These are phyloP conservation scores for Stagonosporopsis cucurbitacearum DNA, from an alignment of 2,329 filamentous ascomycete species.

Conservation along the genomic window DNA sequence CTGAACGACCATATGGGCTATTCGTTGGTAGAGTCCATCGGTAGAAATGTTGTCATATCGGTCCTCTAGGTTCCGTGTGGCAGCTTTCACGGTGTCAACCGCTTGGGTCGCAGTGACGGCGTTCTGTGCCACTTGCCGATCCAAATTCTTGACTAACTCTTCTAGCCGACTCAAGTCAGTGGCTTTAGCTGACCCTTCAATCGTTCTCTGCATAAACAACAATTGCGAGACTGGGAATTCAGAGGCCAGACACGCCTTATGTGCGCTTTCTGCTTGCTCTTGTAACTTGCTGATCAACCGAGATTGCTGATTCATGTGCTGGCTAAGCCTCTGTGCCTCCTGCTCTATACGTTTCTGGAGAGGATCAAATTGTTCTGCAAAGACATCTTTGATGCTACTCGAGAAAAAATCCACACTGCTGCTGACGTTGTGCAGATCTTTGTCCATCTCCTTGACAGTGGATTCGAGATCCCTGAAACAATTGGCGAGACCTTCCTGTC, in stretches of 20 bases:
- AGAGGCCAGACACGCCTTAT: neutral
- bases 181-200: neutral
- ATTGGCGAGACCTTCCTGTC: neutral
- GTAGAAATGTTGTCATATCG: conserved; percentile 40
- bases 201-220: neutral
- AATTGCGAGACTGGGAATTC: neutral
- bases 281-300: neutral
- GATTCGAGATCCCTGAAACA: neutral
- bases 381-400: neutral
- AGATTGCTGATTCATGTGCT: neutral
- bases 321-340: neutral
- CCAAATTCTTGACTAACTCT: neutral
- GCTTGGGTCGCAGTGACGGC: neutral
- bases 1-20: conserved; percentile 32
- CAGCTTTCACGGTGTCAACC: conserved; percentile 10
- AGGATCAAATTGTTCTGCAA: conserved; percentile 3
- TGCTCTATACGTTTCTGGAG: conserved; percentile 2
- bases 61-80: conserved; percentile 21
- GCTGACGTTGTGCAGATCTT: neutral
- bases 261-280: neutral
- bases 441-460: neutral
- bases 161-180: neutral
- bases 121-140: conserved; percentile 11
- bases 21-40: conserved; percentile 28
- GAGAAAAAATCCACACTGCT: neutral